Evolutionary conservation across 805 yeast species (phyloP), one percentile per base, ranked within the genome.

Genomic region (Cyberlindnera xylosilytica): DNA sequence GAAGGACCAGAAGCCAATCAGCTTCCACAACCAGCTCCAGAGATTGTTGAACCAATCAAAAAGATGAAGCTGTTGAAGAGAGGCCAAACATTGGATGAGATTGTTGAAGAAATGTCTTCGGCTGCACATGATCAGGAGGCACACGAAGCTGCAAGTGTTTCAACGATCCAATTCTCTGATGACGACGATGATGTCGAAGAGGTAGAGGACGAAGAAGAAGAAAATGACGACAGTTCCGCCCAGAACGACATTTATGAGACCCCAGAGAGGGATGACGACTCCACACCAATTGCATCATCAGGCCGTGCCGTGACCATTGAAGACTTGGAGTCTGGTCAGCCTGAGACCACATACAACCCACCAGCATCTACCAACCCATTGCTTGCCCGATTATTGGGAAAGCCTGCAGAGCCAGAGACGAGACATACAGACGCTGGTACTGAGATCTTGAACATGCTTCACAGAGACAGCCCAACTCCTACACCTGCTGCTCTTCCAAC

Each of bases 41-140:
- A 29, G 26, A 41, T 6, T 8, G 6, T 45, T 43, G 29, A 24
- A 32, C 33, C 43, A 4, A 47, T 52, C 11, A 64, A 60, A 41
- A 66, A 62, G 43, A 49, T 65, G 35, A 64, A 58, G 42, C 30
- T 68, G 3, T 39, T 68, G 41, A 68, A 63, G 42, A 58, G 70
- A 35, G 71, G 72, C 16, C 66, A 68, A 42, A 53, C 52, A 4
- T 41, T 66, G 17, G 55, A 51, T 13, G 56, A 52, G 35, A 26
- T 54, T 13, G 24, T 47, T 13, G 46, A 42, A n/a, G 15, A 27
- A n/a, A n/a, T n/a, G n/a, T n/a, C n/a, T n/a, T n/a, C 24, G 24
- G 39, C 23, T 7, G 36, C 13, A 7, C 27, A 32, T 7, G 20
- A 17, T 22, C 24, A 7, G 3, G 13, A 32, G 13, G 40, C 20